These are phyloP conservation scores for Phycomyces blakesleeanus DNA, from an alignment of 192 early-diverging fungal species.

Conservation along the genomic window DNA sequence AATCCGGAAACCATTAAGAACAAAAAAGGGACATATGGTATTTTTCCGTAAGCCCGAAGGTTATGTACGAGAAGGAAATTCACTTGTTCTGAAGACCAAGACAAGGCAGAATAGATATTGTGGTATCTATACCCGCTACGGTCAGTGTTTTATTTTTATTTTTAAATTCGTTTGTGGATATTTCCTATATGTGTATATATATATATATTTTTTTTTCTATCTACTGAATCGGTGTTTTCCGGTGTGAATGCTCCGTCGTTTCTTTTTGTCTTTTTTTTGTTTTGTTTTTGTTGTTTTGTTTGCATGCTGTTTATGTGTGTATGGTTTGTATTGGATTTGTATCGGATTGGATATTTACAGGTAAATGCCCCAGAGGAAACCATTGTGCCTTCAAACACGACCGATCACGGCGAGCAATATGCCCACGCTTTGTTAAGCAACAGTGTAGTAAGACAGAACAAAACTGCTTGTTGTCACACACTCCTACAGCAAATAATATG, in stretches of 20 bases:
- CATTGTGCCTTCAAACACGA: conserved; percentile 50
- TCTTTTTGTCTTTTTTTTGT: too few relatives aligned
- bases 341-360: conserved; percentile 21
- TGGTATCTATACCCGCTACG: conserved; percentile 29
- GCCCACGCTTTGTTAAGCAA: conserved; percentile 42
- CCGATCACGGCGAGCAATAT: conserved; percentile 43
- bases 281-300: neutral
- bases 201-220: too few relatives aligned
- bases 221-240: too few relatives aligned
- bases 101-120: conserved; percentile 15
- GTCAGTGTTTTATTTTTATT: neutral
- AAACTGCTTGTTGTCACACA: conserved; percentile 52
- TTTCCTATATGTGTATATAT: too few relatives aligned
- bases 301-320: neutral
- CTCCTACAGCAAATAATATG: conserved; percentile 42
- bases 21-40: conserved; percentile 23
- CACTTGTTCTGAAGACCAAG: conserved; percentile 17
- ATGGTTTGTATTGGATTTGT: conserved; percentile 1
- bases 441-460: conserved; percentile 41
- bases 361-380: conserved; percentile 32
- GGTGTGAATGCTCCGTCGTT: too few relatives aligned
- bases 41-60: conserved; percentile 24
- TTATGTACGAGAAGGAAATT: conserved; percentile 29
- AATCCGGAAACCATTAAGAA: neutral
- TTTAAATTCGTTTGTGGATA: too few relatives aligned